Conservation (phyloP, 805 yeast genomes). For the Grigorovia jiainica region DNA sequence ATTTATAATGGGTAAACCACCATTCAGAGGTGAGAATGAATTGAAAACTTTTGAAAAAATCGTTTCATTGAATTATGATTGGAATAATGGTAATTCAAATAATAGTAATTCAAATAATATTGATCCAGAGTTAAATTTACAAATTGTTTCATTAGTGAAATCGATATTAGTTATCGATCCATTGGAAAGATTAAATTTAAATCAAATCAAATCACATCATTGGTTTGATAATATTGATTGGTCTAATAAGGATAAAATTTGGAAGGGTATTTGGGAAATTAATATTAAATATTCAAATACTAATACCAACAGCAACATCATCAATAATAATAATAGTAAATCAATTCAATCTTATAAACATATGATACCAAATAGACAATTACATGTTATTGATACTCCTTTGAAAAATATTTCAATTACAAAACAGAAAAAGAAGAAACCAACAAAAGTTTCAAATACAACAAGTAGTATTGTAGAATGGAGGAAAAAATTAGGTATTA, state of each 20-base stretch:
- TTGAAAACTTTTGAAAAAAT: conserved; percentile 83
- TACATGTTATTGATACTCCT: conserved; percentile 24
- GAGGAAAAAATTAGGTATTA: conserved; percentile 28
- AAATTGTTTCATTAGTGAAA: conserved; percentile 56
- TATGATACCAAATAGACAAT: conserved; percentile 15
- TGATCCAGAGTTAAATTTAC: conserved; percentile 38
- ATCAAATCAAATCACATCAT: conserved; percentile 50
- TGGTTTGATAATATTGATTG: conserved; percentile 69
- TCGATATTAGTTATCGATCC: conserved; percentile 67
- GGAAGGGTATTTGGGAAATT: conserved; percentile 69
- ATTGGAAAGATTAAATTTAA: conserved; percentile 47
- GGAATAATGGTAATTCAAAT: conserved; percentile 28
- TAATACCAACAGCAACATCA: neutral
- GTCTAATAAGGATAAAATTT: conserved; percentile 51
- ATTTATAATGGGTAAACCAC: conserved; percentile 75
- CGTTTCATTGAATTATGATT: conserved; percentile 62
- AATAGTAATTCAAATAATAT: neutral
- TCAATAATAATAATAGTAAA: neutral
- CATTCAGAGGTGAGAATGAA: conserved; percentile 81
- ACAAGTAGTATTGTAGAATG: conserved; percentile 31
- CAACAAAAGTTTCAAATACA: conserved; percentile 22
- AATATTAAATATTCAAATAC: neutral
- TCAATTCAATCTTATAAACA: conserved; percentile 8
- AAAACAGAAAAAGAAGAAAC: conserved; percentile 23
- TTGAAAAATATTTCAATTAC: conserved; percentile 21